Evolutionary conservation across 169 alveolate genomes (phyloP), one percentile per base, ranked within the genome.

Genomic region (Amoebophrya sp.): DNA sequence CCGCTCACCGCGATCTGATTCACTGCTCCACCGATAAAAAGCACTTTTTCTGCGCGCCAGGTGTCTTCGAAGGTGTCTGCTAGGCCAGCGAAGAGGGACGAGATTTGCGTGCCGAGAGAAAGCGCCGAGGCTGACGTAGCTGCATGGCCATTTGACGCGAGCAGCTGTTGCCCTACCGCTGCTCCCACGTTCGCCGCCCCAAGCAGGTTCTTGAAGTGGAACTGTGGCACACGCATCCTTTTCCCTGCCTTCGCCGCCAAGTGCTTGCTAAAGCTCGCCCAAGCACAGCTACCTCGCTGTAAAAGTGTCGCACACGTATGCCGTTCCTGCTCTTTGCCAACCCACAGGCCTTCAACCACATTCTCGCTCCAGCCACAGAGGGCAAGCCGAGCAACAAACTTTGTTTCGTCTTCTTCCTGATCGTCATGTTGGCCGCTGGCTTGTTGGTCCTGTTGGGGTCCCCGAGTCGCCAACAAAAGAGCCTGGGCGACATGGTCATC

Each of bases 321-420:
- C 10, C 76, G 76, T 23, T 53, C 76, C 76, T 53, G 76, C 76
- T 53, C 76, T 23, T 53, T 53, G 23, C 76, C 23, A 10, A 53
- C 23, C 76, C 76, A 53, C 76, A 53, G 76, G 23, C 23, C 76
- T 23, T 53, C 76, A 10, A 53, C 76, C 76, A 53, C 76, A 23
- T 53, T 53, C 76, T 53, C 76, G 76, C 76, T 53, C 76, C 76
- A 53, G n/a, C 76, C 76, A 53, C 76, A 53, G n/a, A 23, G n/a
- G 76, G 76, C 76, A 53, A 53, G 76, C 76, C 23, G n/a, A 23
- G 76, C 76, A 53, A 53, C 76, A 23, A 53, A 53, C 76, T 53
- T 53, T 53, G n/a, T 53, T 53, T 53, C 76, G n/a, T 53, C 76
- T 10, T 53, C 76, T 10, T 53, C 23, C 76, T 53, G 10, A 10